phyloP scores from a whole-genome alignment of 352 stramenopile species.

The Globisporangium splendens region DNA sequence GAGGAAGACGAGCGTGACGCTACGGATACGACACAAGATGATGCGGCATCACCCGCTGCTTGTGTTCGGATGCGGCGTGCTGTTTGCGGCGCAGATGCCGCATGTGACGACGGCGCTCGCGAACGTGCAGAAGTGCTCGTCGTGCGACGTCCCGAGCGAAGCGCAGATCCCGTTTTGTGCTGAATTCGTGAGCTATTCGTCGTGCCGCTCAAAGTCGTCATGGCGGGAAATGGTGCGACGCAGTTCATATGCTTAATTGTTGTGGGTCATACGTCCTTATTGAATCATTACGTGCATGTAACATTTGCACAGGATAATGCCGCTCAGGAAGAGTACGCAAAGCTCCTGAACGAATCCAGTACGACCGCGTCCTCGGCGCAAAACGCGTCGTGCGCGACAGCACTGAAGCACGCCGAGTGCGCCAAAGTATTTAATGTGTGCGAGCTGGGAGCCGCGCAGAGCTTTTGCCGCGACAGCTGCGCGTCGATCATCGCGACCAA shows the following conservation, averaged over 20 bases:
- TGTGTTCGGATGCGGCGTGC: background rate
- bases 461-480: conserved; percentile 52
- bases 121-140: conserved; percentile 31
- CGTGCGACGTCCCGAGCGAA: conserved; percentile 52
- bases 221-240: conserved; percentile 43
- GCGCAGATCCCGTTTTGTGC: conserved; percentile 51
- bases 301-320: conserved; percentile 34
- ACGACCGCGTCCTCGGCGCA: background rate
- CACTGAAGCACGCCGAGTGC: conserved; percentile 47
- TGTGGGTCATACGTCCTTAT: too few species aligned
- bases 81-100: background rate
- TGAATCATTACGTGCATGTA: background rate
- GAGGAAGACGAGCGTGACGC: too few species aligned
- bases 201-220: conserved; percentile 43
- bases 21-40: background rate
- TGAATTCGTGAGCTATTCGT: conserved; percentile 46
- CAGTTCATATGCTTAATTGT: too few species aligned
- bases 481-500: conserved; percentile 29
- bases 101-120: conserved; percentile 1
- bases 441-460: conserved; percentile 59
- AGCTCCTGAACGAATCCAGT: conserved; percentile 24
- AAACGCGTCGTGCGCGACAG: conserved; percentile 23
- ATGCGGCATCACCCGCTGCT: background rate
- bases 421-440: conserved; percentile 65
- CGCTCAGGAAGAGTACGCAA: conserved; percentile 30